Evolutionary conservation across 345 rosid genomes (phyloP), one percentile per base, ranked within the genome.

Genomic region (Euphorbia lathyris): DNA sequence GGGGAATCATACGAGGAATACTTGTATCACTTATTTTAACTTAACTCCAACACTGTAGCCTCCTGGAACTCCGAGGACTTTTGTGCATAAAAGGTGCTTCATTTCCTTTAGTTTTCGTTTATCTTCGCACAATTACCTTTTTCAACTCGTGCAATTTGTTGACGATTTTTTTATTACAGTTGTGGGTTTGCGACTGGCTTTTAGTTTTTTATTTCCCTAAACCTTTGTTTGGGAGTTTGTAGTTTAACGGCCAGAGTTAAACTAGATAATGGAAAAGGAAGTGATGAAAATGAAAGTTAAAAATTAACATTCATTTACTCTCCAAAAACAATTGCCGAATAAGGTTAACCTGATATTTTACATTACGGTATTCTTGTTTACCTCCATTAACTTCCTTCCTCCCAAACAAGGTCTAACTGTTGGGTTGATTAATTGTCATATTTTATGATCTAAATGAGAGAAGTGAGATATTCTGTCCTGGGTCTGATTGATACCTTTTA

Each of bases 11-110:
- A 38, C 4, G n/a, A 20, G 32, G 29, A 57, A 29, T 32, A 1
- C 0, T 55, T 62, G 67, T 38, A 23, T 71, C 38, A 20, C 67
- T 71, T 51, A 27, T 12, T 68, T 57, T 68, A 19, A 1, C 22
- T 57, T n/a, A 42, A 26, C 9, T 2, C 3, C 10, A 17, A 43
- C 34, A 50, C 6, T 48, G 67, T 45, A 55, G 16, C 73, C 47
- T 22, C 48, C 27, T 47, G 30, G 27, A 48, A 19, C 34, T 43
- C 12, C 7, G 52, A 34, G 61, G 9, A 23, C 51, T 34, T 51
- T 43, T 61, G 73, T 70, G 50, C 66, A 32, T 61, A 20, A 25
- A 56, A 67, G 27, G 12, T 14, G 2, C 25, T 22, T 27, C 40
- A 45, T 27, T 65, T 27, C 25, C 26, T 45, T 60, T 60, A 16